Evolutionary conservation across 2,329 filamentous ascomycete genomes (phyloP), one percentile per base, ranked within the genome.

Genomic region (Aschersonia sp.): DNA sequence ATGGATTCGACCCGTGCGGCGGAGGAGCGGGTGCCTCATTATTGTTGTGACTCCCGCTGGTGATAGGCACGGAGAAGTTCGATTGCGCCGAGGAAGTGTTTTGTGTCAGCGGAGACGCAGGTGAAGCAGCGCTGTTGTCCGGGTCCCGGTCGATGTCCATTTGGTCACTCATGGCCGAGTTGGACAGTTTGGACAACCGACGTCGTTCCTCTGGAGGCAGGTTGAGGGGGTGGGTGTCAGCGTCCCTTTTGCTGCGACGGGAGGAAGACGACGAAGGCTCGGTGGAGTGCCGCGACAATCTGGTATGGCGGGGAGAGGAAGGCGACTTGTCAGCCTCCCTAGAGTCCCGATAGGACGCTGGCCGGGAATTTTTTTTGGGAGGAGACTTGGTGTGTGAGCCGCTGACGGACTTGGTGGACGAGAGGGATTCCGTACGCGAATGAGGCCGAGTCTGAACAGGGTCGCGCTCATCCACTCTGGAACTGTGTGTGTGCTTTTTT

Each of bases 131-230:
- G 55, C 65, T 68, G 53, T 70, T 71, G 51, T 72, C 66, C 51
- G 71, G 69, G 57, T 87, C 82, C 54, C 75, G 73, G 65, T 92
- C 86, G 55, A 88, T 70, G 55, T 92, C 85, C 83, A 91, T 89
- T 51, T 83, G 80, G 53, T 73, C 71, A 57, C 69, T 80, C 75
- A 78, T 75, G 58, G 65, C 65, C 55, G 62, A 58, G 59, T 69
- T 73, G 53, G 82, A 82, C 52, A 88, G 73, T 56, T 74, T 75
- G 45, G 83, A 87, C 50, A 85, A 67, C 52, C 86, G 80, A 64
- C 85, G 84, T 59, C 88, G 78, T 74, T 95, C 83, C 70, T 95
- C 89, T 44, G 89, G 89, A 2, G 84, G 88, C 29, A 94, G 78
- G 60, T 96, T 96, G 47, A 96, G 76, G 40, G 91, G 91, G 65